Conservation (phyloP, 306 rosid species). For the Acacia crassicarpa region DNA sequence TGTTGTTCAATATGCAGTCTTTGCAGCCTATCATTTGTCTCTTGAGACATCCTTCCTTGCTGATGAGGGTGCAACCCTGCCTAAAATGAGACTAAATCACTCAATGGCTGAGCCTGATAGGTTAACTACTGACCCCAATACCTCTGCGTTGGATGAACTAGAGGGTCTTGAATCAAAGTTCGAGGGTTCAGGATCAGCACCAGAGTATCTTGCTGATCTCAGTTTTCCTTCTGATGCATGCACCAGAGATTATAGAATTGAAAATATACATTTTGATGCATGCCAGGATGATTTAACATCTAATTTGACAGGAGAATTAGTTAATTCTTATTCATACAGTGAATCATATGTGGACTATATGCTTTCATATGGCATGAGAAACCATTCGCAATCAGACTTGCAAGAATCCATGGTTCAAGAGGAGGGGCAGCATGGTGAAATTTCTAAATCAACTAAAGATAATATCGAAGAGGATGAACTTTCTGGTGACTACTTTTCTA, state of each 20-base stretch:
- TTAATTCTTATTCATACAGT: constrained; percentile 36
- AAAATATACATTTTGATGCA: constrained; percentile 38
- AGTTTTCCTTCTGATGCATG: constrained; percentile 41
- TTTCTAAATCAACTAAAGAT: constrained; percentile 39
- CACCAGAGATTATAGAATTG: constrained; percentile 39
- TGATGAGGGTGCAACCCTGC: constrained; percentile 97
- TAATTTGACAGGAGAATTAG: constrained; percentile 37
- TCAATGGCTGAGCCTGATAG: constrained; percentile 45
- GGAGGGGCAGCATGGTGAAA: constrained; percentile 49
- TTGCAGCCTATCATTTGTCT: constrained; percentile 98
- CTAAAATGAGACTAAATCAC: constrained; percentile 57
- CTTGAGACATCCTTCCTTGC: constrained; percentile 97
- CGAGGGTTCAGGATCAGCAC: constrained; percentile 45
- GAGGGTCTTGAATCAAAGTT: constrained; percentile 41
- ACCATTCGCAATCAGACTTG: constrained; percentile 48
- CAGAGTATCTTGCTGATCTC: constrained; percentile 40
- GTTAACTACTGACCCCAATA: constrained; percentile 42
- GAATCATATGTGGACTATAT: constrained; percentile 35
- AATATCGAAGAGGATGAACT: constrained; percentile 58
- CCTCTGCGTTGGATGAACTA: constrained; percentile 35
- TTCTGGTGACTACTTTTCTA: constrained; percentile 80
- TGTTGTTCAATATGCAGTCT: constrained; percentile 86
- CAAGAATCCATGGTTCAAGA: constrained; percentile 44
- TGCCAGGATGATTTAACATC: constrained; percentile 43
- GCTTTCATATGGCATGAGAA: constrained; percentile 29